These are phyloP conservation scores for Tripterygium wilfordii DNA, from an alignment of 177 flowering plant species.

Conservation along the genomic window DNA sequence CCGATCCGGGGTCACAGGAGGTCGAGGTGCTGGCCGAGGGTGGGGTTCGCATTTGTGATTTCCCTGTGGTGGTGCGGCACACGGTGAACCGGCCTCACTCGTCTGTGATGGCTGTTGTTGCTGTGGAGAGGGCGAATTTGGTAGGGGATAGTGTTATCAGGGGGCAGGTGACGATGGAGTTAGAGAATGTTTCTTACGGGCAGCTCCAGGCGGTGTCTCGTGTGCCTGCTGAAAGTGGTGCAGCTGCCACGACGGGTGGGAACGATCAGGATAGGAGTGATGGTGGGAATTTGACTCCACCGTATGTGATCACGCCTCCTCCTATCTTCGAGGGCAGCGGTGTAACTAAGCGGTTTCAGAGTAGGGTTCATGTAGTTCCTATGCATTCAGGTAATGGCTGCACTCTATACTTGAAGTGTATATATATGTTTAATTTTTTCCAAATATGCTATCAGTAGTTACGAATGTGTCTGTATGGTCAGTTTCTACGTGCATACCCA, in stretches of 20 bases:
- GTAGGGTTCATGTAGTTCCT: conserved; percentile 60
- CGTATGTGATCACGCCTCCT: conserved; percentile 67
- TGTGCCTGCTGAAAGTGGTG: conserved; percentile 54
- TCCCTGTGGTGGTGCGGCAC: conserved; percentile 60
- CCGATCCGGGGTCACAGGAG: conserved; percentile 13
- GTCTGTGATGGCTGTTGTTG: conserved; percentile 55
- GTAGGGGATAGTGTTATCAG: conserved; percentile 24
- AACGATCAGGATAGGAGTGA: conserved; percentile 43
- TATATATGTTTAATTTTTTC: no score
- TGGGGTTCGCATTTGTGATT: conserved; percentile 48
- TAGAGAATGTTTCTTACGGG: conserved; percentile 91
- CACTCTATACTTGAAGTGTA: no score
- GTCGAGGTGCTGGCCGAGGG: conserved; percentile 53
- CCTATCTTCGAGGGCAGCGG: conserved; percentile 74
- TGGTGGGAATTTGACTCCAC: conserved; percentile 11
- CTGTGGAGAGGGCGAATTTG: conserved; percentile 46
- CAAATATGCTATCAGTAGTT: no score
- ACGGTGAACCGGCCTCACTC: conserved; percentile 67
- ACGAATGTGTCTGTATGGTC: no score
- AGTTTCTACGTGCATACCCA: no score
- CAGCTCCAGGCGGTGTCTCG: conserved; percentile 87
- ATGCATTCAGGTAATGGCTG: conserved; percentile 87
- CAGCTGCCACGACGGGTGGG: no score
- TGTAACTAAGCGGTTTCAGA: conserved; percentile 57
- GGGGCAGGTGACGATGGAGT: conserved; percentile 12